Conservation (phyloP, 2,329 filamentous ascomycete genomes). For the Pseudocercospora crystallina region DNA sequence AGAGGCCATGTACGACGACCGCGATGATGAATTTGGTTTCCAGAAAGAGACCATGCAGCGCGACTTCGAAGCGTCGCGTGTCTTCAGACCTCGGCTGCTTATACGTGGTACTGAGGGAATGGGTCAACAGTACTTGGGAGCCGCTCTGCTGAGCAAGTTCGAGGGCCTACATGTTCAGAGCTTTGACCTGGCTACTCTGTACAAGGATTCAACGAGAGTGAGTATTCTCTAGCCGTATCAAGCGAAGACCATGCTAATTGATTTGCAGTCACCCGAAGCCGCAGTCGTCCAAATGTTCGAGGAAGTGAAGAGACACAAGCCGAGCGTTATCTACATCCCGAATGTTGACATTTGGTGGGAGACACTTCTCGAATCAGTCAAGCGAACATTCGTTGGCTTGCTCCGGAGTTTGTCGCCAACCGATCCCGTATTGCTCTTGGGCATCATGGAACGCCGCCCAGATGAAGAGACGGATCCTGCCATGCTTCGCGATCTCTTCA, state of each 20-base stretch:
- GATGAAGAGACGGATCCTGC: constrained; percentile 55
- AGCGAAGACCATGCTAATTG: constrained; percentile 9
- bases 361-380: constrained; percentile 61
- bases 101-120: constrained; percentile 82
- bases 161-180: constrained; percentile 93
- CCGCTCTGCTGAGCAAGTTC: constrained; percentile 83
- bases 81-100: constrained; percentile 85
- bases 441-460: constrained; percentile 66
- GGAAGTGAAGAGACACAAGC: constrained; percentile 90
- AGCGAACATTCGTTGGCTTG: constrained; percentile 81
- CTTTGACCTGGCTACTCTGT: constrained; percentile 84
- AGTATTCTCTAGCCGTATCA: constrained; percentile 37
- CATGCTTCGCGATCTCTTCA: constrained; percentile 79
- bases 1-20: constrained; percentile 89
- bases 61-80: constrained; percentile 76
- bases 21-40: constrained; percentile 80
- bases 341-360: constrained; percentile 85
- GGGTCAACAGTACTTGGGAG: constrained; percentile 88
- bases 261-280: constrained; percentile 66
- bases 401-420: constrained; percentile 81
- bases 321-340: constrained; percentile 92
- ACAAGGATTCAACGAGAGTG: constrained; percentile 75
- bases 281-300: constrained; percentile 87
- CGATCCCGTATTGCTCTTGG: constrained; percentile 83
- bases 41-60: constrained; percentile 73